These are phyloP conservation scores for Hypoxylon lienhwacheense DNA, from an alignment of 495 filamentous ascomycete species.

Conservation along the genomic window DNA sequence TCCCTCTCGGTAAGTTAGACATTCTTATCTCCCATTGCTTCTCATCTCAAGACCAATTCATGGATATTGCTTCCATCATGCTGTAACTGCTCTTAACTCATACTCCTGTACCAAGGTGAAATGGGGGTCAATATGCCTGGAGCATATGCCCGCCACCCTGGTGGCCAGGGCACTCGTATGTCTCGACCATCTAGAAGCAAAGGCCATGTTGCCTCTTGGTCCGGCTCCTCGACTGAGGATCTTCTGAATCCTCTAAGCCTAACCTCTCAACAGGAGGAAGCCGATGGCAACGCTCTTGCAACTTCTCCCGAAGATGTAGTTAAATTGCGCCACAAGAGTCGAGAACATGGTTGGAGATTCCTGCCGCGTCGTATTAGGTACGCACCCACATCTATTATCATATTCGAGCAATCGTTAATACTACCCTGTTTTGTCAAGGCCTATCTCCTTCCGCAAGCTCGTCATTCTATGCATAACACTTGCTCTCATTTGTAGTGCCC, in stretches of 20 bases:
- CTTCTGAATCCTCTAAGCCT: slow-evolving; percentile 4
- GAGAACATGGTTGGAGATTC: slow-evolving; percentile 8
- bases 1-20: too few species aligned
- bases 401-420: slow-evolving; percentile 29
- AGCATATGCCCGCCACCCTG: slow-evolving; percentile 24
- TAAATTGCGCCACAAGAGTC: slow-evolving; percentile 2
- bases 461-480: slow-evolving; percentile 18
- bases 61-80: background rate
- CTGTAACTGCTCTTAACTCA: background rate
- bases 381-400: background rate
- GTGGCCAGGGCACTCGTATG: slow-evolving; percentile 11
- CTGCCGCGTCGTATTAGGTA: slow-evolving; percentile 21
- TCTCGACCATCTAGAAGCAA: slow-evolving; percentile 8
- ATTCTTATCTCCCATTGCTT: too few species aligned
- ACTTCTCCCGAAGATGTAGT: background rate
- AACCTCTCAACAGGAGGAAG: slow-evolving; percentile 4
- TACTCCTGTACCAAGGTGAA: background rate
- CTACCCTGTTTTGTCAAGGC: slow-evolving; percentile 20
- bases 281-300: background rate
- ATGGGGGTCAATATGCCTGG: slow-evolving; percentile 16
- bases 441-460: slow-evolving; percentile 26
- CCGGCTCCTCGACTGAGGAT: slow-evolving; percentile 26
- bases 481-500: slow-evolving; percentile 19
- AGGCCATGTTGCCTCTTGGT: slow-evolving; percentile 22
- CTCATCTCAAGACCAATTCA: too few species aligned